phyloP scores from a whole-genome alignment of 75 land plant genomes.

The Cunninghamia lanceolata region DNA sequence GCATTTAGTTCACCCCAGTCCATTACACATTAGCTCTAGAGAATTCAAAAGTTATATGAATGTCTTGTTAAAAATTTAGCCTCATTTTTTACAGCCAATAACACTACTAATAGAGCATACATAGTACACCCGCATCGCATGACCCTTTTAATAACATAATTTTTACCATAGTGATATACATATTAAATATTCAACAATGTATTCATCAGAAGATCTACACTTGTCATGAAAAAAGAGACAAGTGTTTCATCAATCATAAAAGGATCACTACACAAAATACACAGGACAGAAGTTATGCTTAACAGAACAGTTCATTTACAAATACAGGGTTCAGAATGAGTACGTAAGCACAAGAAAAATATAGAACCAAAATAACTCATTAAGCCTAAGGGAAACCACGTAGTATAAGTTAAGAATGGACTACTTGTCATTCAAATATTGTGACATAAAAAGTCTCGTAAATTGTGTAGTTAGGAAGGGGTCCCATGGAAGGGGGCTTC shows the following conservation, averaged over 20 bases:
- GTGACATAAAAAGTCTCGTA: not conserved
- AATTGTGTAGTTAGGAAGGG: not conserved
- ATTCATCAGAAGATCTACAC: not conserved
- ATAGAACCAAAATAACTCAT: not conserved
- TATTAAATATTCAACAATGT: not conserved
- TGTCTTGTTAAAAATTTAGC: not conserved
- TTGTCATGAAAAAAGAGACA: not conserved
- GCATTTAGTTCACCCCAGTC: slow-evolving; percentile 5
- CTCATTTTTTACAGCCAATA: not conserved
- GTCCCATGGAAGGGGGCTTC: no score
- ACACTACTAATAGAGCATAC: not conserved
- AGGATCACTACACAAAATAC: not conserved
- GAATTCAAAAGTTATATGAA: not conserved
- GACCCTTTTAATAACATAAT: not conserved
- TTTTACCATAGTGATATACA: not conserved
- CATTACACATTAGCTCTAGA: not conserved
- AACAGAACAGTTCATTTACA: not conserved
- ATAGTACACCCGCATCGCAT: not conserved
- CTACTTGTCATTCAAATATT: not conserved
- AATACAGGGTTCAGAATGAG: not conserved
- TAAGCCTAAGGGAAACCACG: not conserved
- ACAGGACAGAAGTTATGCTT: not conserved
- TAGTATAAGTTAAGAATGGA: not conserved
- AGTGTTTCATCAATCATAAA: not conserved
- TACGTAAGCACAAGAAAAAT: not conserved